A percentile compares a stretch with the other conserved stretches of the same genome.
These are phyloP conservation scores for Euphorbia lathyris DNA, from an alignment of 345 rosid genomes.

Conservation along the genomic window DNA sequence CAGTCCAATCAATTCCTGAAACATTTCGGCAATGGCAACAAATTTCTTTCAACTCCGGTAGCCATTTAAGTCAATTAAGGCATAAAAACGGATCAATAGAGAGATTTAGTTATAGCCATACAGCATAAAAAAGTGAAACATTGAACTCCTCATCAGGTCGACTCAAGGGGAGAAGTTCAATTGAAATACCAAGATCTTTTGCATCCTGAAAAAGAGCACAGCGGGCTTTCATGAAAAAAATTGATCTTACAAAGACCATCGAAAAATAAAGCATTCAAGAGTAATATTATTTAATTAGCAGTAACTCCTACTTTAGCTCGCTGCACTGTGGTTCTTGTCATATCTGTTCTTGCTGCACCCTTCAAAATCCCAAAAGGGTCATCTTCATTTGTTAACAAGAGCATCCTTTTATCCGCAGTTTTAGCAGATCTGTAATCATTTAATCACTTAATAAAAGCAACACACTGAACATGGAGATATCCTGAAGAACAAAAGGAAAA, in stretches of 20 bases:
- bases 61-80: neutral
- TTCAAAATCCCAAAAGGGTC: conserved; percentile 83
- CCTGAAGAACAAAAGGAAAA: conserved; percentile 2
- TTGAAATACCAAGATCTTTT: conserved; percentile 88
- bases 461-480: neutral
- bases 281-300: conserved; percentile 9
- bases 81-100: conserved; percentile 5
- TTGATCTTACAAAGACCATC: neutral
- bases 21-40: conserved; percentile 3
- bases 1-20: conserved; percentile 81
- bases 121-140: conserved; percentile 61
- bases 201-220: conserved; percentile 62
- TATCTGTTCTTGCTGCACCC: conserved; percentile 72
- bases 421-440: conserved; percentile 65
- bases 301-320: conserved; percentile 67
- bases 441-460: conserved; percentile 21
- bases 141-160: conserved; percentile 59
- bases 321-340: conserved; percentile 89
- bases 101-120: conserved; percentile 33
- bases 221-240: neutral
- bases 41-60: conserved; percentile 6
- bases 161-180: conserved; percentile 85
- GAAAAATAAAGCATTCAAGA: conserved; percentile 11
- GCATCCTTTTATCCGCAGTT: conserved; percentile 77
- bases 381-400: conserved; percentile 88